Percentiles rank a stretch among this genome's conserved stretches.
These are phyloP conservation scores for Heterobasidion occidentale DNA, from an alignment of 1,284 basidiomycete genomes.

Conservation along the genomic window DNA sequence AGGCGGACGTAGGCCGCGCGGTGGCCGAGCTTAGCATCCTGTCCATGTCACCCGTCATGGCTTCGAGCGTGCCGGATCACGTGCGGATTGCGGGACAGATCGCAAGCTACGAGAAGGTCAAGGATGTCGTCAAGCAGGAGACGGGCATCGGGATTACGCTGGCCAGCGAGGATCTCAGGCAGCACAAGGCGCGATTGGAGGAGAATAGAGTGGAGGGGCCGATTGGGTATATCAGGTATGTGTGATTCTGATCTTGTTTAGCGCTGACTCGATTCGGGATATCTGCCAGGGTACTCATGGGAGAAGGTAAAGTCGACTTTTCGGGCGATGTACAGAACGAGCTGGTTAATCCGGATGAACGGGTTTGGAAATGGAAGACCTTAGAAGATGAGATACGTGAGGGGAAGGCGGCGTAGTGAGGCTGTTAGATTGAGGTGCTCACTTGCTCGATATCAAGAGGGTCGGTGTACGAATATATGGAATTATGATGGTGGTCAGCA, in stretches of 20 bases:
- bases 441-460: not conserved
- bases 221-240: not conserved
- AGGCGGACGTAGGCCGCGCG: not conserved
- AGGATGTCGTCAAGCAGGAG: not conserved
- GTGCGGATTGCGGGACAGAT: not conserved
- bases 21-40: not conserved
- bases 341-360: not conserved
- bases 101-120: not conserved
- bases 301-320: not conserved
- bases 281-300: not conserved
- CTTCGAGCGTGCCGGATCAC: not conserved
- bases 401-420: not conserved
- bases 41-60: not conserved
- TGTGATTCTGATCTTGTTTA: not conserved
- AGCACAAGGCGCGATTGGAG: not conserved
- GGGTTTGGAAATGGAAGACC: not conserved
- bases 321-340: not conserved
- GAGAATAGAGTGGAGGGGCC: not conserved
- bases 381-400: not conserved
- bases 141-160: not conserved
- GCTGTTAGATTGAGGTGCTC: not conserved
- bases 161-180: not conserved
- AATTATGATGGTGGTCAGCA: no score
- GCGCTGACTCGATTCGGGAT: not conserved
- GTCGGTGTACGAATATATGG: no score